Base-by-base conservation (phyloP, 176 grass and related monocot genomes). In the Pontederia crassipes region DNA sequence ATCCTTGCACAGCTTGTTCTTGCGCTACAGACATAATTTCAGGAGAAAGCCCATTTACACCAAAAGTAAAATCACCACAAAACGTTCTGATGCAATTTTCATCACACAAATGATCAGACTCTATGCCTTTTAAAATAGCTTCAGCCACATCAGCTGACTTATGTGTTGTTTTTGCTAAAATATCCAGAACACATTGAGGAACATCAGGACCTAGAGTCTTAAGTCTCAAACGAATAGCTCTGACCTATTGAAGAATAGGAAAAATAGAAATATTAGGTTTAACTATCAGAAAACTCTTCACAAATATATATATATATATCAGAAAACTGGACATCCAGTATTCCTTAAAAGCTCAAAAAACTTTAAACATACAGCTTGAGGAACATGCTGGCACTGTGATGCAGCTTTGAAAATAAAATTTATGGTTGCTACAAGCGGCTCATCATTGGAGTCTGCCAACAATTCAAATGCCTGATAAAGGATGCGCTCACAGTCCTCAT, bases 171-270 rank as follows among this genome's bases (percentile, higher is more conserved):
- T 88, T 78, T 77, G 81, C 75, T 66, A 97, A 69, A 77, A 88
- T 70, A 49, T 88, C 81, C 47, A 97, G 84, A 70, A 97, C 81
- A 35, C 81, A 85, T 14, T 57, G 71, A 55, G 93, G 84, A 73
- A 91, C 83, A 70, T 97, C 93, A 65, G 67, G 61, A 40, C 84
- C 81, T 63, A 91, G 50, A 74, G 27, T 78, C 78, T 97, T 91
- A 57, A 97, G 66, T 70, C 78, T 91, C 55, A 70, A 82, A 61
- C 87, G 79, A 51, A 97, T 57, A 69, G 73, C 76, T 85, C 61
- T 75, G 71, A 62, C 76, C 93, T 97, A 63, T 14, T 12, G 52
- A 26, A 45, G 11, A 40, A 7, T 4, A 40, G 14, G 58, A 10
- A 80, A 69, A 55, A 2, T 17, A 29, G 58, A 45, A 75, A 57